Percentiles rank a stretch among this genome's conserved stretches.
phyloP scores from a whole-genome alignment of 148 eudicot species.

The Silene conica region DNA sequence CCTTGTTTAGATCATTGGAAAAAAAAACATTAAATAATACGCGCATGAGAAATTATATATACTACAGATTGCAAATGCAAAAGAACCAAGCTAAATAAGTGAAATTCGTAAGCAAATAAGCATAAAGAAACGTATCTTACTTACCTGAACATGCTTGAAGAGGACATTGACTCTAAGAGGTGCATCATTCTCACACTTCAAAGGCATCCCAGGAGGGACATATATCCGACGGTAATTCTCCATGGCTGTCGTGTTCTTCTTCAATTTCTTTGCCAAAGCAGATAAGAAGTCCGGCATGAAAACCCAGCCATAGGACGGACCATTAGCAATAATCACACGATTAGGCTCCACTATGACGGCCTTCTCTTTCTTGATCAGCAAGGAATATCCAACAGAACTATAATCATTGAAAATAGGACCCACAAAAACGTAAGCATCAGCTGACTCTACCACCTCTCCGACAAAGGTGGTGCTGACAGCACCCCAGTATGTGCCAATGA shows the following conservation, averaged over 20 bases:
- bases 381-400: constrained; percentile 81
- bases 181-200: constrained; percentile 49
- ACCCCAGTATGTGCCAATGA: constrained; percentile 87
- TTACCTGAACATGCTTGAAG: constrained; percentile 76
- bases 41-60: too few species aligned
- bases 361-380: constrained; percentile 71
- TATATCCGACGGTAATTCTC: constrained; percentile 63
- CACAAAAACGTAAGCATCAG: constrained; percentile 72
- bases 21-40: too few species aligned
- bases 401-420: constrained; percentile 83
- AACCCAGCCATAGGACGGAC: constrained; percentile 76
- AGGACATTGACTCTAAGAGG: constrained; percentile 75
- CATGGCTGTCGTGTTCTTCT: constrained; percentile 58
- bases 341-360: constrained; percentile 55
- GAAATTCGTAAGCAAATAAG: neutral
- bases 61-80: too few species aligned
- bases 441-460: constrained; percentile 84
- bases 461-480: constrained; percentile 61
- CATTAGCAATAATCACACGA: constrained; percentile 67
- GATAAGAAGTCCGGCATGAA: constrained; percentile 68
- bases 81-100: neutral
- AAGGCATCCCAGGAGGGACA: constrained; percentile 67
- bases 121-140: neutral
- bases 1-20: too few species aligned
- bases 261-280: constrained; percentile 58